These are phyloP conservation scores for Tylopilus sp. DNA, from an alignment of 768 basidiomycete genomes.

Conservation along the genomic window DNA sequence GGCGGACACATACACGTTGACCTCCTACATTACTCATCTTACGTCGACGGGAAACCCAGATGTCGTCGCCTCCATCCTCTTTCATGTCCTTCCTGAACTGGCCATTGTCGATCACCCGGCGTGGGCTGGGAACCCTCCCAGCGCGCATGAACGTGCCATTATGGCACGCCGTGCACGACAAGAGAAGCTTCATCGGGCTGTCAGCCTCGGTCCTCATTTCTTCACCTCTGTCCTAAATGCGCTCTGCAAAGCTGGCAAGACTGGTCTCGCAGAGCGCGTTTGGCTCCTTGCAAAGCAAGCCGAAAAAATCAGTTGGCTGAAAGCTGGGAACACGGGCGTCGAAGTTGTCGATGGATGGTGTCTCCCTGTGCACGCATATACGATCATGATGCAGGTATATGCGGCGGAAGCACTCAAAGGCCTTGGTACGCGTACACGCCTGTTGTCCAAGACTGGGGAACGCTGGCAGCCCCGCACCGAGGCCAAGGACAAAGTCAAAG, in stretches of 20 bases:
- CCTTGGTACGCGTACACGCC: conserved; percentile 12
- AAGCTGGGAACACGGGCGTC: conserved; percentile 16
- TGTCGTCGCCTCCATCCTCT: conserved; percentile 46
- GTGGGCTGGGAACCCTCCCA: conserved; percentile 30
- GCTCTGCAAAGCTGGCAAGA: conserved; percentile 51
- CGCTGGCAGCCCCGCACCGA: conserved; percentile 17
- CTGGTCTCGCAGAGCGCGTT: conserved; percentile 56
- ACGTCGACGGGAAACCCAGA: conserved; percentile 46
- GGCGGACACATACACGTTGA: conserved; percentile 47
- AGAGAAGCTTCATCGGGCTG: conserved; percentile 39
- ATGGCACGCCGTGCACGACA: conserved; percentile 26
- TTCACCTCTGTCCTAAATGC: conserved; percentile 60
- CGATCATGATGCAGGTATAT: conserved; percentile 66
- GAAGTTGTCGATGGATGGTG: conserved; percentile 50
- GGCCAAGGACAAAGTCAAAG: conserved; percentile 25
- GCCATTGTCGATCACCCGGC: conserved; percentile 37
- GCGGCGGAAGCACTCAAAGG: conserved; percentile 40
- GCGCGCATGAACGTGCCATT: conserved; percentile 21
- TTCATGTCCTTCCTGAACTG: conserved; percentile 55
- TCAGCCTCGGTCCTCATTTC: conserved; percentile 55
- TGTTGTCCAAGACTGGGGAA: conserved; percentile 3
- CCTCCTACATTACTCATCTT: conserved; percentile 51
- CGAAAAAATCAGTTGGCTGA: conserved; percentile 51
- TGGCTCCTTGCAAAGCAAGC: conserved; percentile 62
- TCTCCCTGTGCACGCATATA: conserved; percentile 65